These are phyloP conservation scores for Carpinus fangiana DNA, from an alignment of 306 rosid species.

Conservation along the genomic window DNA sequence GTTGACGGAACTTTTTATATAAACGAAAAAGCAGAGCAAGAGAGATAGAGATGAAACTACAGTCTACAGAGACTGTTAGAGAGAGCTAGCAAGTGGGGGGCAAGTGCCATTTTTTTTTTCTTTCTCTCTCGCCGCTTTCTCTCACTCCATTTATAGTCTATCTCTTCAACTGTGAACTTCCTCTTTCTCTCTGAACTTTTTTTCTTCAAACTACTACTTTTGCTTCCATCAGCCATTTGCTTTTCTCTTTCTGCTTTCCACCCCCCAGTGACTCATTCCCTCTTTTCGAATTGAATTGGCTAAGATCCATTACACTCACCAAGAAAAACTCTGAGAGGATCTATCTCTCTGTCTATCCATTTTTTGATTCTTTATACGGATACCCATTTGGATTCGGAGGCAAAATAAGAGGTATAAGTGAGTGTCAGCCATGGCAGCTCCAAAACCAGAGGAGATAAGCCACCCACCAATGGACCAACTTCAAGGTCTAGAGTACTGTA, in stretches of 20 bases:
- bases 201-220: conserved; percentile 8
- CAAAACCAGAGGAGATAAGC: conserved; percentile 80
- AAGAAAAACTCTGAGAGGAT: background rate
- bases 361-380: conserved; percentile 24
- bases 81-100: conserved; percentile 38
- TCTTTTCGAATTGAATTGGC: background rate
- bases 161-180: conserved; percentile 26
- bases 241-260: conserved; percentile 35
- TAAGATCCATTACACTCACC: background rate
- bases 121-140: conserved; percentile 33
- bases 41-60: background rate
- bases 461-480: conserved; percentile 97
- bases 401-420: conserved; percentile 24
- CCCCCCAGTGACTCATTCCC: conserved; percentile 13
- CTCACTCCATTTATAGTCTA: conserved; percentile 11
- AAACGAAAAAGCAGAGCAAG: conserved; percentile 30
- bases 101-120: conserved; percentile 35
- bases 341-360: conserved; percentile 12
- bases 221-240: conserved; percentile 29
- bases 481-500: conserved; percentile 95
- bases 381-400: conserved; percentile 32
- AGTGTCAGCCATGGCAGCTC: conserved; percentile 58
- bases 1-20: conserved; percentile 66
- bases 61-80: background rate
- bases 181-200: conserved; percentile 25